Base-by-base conservation (phyloP, 2,329 filamentous ascomycete genomes). In the Mollisiaceae sp. region DNA sequence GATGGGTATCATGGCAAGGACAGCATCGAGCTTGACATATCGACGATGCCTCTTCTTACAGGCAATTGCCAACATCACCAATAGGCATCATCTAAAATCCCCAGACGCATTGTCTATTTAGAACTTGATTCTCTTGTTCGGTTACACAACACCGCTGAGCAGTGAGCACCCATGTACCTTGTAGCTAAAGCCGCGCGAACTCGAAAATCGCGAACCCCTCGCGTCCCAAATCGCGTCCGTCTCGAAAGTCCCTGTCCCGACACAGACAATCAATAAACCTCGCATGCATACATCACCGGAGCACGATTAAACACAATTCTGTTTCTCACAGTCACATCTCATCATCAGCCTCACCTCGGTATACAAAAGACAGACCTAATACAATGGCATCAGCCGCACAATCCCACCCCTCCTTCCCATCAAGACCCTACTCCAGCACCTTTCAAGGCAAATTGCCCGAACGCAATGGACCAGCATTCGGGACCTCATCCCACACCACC, bases 361-460 rank as follows among this genome's bases (percentile, higher is more conserved):
- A 15, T 32, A 15, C 20, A 54, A 18, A 54, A 27, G 50, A 35
- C 11, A 24, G 36, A 38, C 22, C 27, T 35, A 20, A 12, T 14
- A 59, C 56, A 65, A 77, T 77, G 75, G 75, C 85, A 69, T 83
- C 82, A 75, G 82, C 81, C 65, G 75, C 82, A 68, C 67, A 69
- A 62, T 77, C 80, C 63, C 82, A 84, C 69, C 83, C 85, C 73
- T 79, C 82, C 59, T 87, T 87, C 74, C 82, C 82, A 62, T 79
- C 70, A 38, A 66, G 75, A n/a, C 73, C 70, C 4, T 77, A 76
- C 65, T 67, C 67, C 62, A 72, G 56, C 60, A 70, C 78, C 39
- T 81, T 82, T 66, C 82, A 86, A 65, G 79, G 79, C 68, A 84
- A 84, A 76, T 77, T 83, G n/a, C 81, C 82, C 60, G 82, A 85